These are phyloP conservation scores for Puccinia coronata DNA, from an alignment of 1,284 basidiomycete species.

Conservation along the genomic window DNA sequence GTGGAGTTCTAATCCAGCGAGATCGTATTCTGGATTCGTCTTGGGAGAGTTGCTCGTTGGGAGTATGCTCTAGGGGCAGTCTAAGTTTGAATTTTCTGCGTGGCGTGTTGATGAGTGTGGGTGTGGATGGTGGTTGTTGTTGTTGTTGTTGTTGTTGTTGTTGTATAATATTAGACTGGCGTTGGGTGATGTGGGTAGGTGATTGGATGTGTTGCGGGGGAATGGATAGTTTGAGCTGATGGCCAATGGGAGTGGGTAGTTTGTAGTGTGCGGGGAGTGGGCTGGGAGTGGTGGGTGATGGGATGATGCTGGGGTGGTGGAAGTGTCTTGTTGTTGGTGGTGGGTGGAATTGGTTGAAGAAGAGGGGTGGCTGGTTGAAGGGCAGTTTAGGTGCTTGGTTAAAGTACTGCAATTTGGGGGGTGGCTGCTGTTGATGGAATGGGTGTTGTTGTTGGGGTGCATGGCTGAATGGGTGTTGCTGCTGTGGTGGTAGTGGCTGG, in stretches of 20 bases:
- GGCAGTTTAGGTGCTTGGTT: too few relatives aligned
- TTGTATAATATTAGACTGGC: too few relatives aligned
- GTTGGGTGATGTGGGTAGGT: background rate
- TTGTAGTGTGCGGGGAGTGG: background rate
- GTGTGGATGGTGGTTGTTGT: too few relatives aligned
- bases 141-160: too few relatives aligned
- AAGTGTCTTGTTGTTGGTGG: background rate
- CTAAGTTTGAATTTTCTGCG: conserved; percentile 43
- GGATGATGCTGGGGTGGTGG: too few relatives aligned
- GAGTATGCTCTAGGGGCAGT: conserved; percentile 46
- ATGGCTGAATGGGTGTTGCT: too few relatives aligned
- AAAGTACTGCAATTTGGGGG: too few relatives aligned
- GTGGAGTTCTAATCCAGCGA: conserved; percentile 36
- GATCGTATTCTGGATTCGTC: conserved; percentile 40
- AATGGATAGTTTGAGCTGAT: background rate
- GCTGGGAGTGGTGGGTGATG: conserved; percentile 8
- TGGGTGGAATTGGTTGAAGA: background rate
- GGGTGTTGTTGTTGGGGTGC: background rate
- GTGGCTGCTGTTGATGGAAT: conserved; percentile 19
- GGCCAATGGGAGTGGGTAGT: too few relatives aligned
- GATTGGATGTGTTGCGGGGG: too few relatives aligned
- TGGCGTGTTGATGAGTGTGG: background rate
- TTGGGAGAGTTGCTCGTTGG: conserved; percentile 9
- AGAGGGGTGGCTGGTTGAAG: background rate
- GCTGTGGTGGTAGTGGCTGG: too few relatives aligned